Base-by-base conservation (phyloP, 805 yeast species). In the Candida hungchunana region DNA sequence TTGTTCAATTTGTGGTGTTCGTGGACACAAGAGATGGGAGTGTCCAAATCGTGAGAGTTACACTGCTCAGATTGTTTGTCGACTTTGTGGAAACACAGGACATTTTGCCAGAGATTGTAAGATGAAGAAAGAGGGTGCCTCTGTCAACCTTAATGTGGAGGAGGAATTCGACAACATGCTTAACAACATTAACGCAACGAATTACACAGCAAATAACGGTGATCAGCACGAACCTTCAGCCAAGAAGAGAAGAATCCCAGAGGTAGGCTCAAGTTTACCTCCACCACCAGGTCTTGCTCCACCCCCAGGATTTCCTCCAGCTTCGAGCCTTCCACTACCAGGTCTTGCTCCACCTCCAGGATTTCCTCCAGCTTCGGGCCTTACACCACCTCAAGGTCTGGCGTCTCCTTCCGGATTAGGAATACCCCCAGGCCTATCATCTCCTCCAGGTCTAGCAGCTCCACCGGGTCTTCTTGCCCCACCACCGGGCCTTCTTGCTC, bases 101-200 rank as follows among this genome's bases (percentile, higher is more conserved):
- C 97, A 90, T 61, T 77, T 79, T 43, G 89, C 95, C 1, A 69
- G 87, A 39, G 97, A 93, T 60, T 93, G 98, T 69, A 75, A 40
- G 37, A 42, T 39, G 29, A 40, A 40, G 30, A 45, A 37, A 14
- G 37, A 41, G 6, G 43, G 39, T 10, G 34, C 40, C 13, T 31
- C 35, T 18, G 13, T 34, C 17, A 37, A 30, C 27, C 18, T 42
- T 18, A 45, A 42, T 19, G 69, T 71, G 25, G 79, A 74, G 32
- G 50, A 59, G 29, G 80, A 75, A 44, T 67, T 67, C 41, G 73
- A 69, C 26, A 66, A 63, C 36, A 67, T 76, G 61, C 68, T 77
- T 70, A 56, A 59, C 34, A 78, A 70, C 36, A 54, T 73, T 32
- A 63, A 64, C 36, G 69, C 69, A 3, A 37, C 34, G 13, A 33